Base-by-base conservation (phyloP, 1,284 basidiomycete species). In the Irpex sp. region DNA sequence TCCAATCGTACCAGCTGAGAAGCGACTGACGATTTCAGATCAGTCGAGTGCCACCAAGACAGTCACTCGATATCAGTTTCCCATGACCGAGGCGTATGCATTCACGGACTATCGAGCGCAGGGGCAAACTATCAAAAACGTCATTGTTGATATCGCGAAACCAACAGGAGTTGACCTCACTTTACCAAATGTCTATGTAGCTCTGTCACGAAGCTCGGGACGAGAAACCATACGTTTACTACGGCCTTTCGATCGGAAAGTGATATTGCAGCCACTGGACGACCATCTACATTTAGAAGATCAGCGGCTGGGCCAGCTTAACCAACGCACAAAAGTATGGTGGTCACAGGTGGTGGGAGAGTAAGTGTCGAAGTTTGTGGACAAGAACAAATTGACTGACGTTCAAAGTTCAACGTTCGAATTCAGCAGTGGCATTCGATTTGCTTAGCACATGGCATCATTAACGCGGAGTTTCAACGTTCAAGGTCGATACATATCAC, bases 81-180 rank as follows among this genome's bases (percentile, higher is more conserved):
- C 74, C 6, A 65, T 77, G 13, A 74, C 72, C 5, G 64, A 63
- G 3, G 73, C 75, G 15, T 76, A 76, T 54, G 72, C 74, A 0
- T 78, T 77, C 67, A 77, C 75, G 0, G 72, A 77, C 58, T 77
- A 76, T 62, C 66, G 69, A 1, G 62, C 73, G 0, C 74, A 76
- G 67, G 75, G 74, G 0, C 73, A 76, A 62, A 77, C 74, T 0
- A 69, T 76, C 4, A 55, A 38, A 4, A 57, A 64, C 37, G 72
- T 77, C 5, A 61, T 77, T 4, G 69, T 77, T 1, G 74, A 77
- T 59, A 70, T 76, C 3, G 71, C 69, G 17, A 65, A 57, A 31
- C 75, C 72, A n/a, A 74, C 74, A n/a, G 60, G 65, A 6, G 70
- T 70, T 8, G 57, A 58, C 1, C 62, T 76, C 3, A 71, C 60